Evolutionary conservation across 768 basidiomycete species (phyloP).

Genomic region (Auriculariales sp.): DNA sequence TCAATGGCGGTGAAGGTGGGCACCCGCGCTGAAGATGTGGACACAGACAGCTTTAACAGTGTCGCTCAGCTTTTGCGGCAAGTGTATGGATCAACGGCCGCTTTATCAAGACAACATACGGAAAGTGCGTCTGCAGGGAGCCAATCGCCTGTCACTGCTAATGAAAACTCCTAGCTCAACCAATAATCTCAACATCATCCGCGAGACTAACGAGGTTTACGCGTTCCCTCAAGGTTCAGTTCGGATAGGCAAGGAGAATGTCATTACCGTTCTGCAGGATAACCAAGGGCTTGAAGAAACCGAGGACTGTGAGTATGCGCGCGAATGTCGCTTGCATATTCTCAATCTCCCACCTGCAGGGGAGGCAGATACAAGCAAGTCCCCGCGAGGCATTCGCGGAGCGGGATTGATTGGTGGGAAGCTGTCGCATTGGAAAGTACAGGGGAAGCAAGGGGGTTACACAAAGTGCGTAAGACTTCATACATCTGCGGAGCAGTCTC

Average conservation of each 20-base stretch:
- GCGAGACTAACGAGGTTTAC: constrained; percentile 57
- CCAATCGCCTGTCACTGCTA: not conserved
- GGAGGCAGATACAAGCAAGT: constrained; percentile 41
- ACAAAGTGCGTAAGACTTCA: constrained; percentile 26
- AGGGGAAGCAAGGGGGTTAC: constrained; percentile 66
- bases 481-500: not conserved
- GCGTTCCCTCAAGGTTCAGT: constrained; percentile 44
- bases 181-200: constrained; percentile 42
- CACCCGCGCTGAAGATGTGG: constrained; percentile 12
- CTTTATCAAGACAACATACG: constrained; percentile 59
- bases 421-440: constrained; percentile 50
- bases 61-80: constrained; percentile 52
- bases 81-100: constrained; percentile 67
- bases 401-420: constrained; percentile 51
- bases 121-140: constrained; percentile 35
- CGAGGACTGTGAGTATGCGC: constrained; percentile 22
- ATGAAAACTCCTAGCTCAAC: constrained; percentile 35
- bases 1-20: constrained; percentile 64
- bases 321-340: not conserved
- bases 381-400: constrained; percentile 66
- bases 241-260: constrained; percentile 41
- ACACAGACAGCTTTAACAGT: not conserved
- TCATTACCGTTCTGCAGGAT: constrained; percentile 61
- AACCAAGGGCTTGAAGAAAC: constrained; percentile 69
- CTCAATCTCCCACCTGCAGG: constrained; percentile 12